Conservation (phyloP, 1,284 basidiomycete genomes). For the Schizophyllum commune region DNA sequence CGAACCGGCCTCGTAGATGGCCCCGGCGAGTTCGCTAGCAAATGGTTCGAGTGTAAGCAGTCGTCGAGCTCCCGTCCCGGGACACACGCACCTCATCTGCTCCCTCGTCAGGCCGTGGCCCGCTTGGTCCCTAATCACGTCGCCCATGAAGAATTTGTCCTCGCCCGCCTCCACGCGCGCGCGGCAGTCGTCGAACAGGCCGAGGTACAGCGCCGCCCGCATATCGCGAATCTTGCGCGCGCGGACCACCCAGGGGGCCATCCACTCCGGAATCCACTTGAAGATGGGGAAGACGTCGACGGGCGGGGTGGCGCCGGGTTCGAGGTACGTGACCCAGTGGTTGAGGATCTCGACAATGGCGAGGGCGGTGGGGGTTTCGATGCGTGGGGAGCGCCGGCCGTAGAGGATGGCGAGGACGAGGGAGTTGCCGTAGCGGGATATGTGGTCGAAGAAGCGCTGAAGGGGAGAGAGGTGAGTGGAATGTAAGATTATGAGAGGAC, state of each 20-base stretch:
- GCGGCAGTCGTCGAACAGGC: constrained; percentile 14
- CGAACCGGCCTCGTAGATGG: constrained; percentile 13
- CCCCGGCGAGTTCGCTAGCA: constrained; percentile 16
- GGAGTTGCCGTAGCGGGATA: background rate
- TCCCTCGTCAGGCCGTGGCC: constrained; percentile 10
- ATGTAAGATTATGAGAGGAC: constrained; percentile 8
- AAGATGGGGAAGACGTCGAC: constrained; percentile 23
- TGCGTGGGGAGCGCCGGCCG: constrained; percentile 11
- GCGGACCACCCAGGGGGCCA: constrained; percentile 18
- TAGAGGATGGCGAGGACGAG: constrained; percentile 9
- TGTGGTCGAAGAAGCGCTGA: constrained; percentile 14
- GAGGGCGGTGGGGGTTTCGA: constrained; percentile 1
- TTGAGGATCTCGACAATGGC: constrained; percentile 12
- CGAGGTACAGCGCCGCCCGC: constrained; percentile 17
- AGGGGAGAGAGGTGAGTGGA: background rate
- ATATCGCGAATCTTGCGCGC: constrained; percentile 11
- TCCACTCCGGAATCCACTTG: constrained; percentile 16
- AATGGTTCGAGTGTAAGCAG: too few relatives aligned
- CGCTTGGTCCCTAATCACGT: constrained; percentile 7
- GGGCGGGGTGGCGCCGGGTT: constrained; percentile 20
- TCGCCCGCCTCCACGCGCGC: constrained; percentile 13
- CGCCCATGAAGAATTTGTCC: constrained; percentile 18
- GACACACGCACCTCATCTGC: constrained; percentile 6
- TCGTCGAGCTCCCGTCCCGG: too few relatives aligned
- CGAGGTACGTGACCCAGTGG: constrained; percentile 10